Conservation (phyloP, 2,329 filamentous ascomycete species). For the Atkinsonella hypoxylon region DNA sequence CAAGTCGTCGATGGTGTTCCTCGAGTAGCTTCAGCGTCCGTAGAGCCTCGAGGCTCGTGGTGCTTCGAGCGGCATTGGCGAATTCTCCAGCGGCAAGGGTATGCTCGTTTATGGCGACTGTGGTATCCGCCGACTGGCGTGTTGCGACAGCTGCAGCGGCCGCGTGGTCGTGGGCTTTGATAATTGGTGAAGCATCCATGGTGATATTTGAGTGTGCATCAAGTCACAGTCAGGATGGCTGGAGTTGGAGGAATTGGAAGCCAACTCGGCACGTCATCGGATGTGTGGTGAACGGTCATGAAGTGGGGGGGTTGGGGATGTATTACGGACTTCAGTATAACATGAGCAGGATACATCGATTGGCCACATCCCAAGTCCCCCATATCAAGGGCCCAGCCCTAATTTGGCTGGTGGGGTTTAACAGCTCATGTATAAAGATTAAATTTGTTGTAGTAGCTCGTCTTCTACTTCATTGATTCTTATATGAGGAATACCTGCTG, state of each 20-base stretch:
- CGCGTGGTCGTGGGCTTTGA: conserved; percentile 77
- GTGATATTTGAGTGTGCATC: background rate
- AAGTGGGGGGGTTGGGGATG: too few relatives aligned
- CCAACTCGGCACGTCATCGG: background rate
- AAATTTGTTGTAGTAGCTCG: too few relatives aligned
- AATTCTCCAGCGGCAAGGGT: conserved; percentile 82
- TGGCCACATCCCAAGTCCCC: too few relatives aligned
- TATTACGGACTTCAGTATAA: too few relatives aligned
- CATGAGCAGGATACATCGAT: too few relatives aligned
- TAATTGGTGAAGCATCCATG: conserved; percentile 27
- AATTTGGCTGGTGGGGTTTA: too few relatives aligned
- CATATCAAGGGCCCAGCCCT: too few relatives aligned
- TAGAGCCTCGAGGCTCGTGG: conserved; percentile 58
- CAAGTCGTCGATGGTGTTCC: conserved; percentile 74
- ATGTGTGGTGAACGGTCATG: too few relatives aligned
- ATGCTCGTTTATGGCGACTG: conserved; percentile 78
- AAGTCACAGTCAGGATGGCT: background rate
- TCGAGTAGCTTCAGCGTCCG: conserved; percentile 78
- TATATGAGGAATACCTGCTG: too few relatives aligned
- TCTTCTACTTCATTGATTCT: too few relatives aligned
- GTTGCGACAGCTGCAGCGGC: conserved; percentile 73
- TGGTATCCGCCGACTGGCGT: conserved; percentile 61
- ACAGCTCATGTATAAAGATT: too few relatives aligned
- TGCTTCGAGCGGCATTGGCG: conserved; percentile 65
- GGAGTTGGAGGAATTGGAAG: background rate